Conservation (phyloP, 2,329 filamentous ascomycete species). For the Pseudogymnoascus sp. region DNA sequence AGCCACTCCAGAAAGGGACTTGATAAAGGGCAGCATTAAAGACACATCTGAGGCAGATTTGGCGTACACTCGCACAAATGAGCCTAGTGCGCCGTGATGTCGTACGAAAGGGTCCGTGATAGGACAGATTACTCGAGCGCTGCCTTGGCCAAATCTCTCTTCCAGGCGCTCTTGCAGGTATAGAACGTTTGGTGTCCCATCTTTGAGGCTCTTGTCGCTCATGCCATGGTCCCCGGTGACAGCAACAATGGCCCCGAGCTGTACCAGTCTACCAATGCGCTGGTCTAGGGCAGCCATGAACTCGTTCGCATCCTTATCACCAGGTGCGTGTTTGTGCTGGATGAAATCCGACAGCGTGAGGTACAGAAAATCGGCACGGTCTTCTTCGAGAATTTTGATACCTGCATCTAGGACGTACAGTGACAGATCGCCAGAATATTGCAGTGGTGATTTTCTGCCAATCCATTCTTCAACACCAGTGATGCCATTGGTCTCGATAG, state of each 20-base stretch:
- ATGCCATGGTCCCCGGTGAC: constrained; percentile 39
- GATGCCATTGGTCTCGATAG: constrained; percentile 31
- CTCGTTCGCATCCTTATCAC: constrained; percentile 30
- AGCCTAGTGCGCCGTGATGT: no score
- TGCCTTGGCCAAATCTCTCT: constrained; percentile 25
- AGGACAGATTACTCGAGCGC: constrained; percentile 35
- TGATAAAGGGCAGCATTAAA: no score
- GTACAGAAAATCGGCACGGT: constrained; percentile 35
- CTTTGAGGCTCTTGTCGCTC: constrained; percentile 32
- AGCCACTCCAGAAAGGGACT: no score
- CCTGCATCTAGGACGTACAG: constrained; percentile 38
- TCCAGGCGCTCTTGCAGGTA: constrained; percentile 35
- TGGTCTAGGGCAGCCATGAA: constrained; percentile 33
- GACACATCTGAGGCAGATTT: no score
- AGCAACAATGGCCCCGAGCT: constrained; percentile 32
- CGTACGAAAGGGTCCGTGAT: constrained; percentile 30
- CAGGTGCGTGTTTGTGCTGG: constrained; percentile 37
- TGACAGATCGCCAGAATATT: constrained; percentile 39
- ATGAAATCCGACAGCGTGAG: constrained; percentile 38
- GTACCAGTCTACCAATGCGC: constrained; percentile 28
- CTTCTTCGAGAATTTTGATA: constrained; percentile 34
- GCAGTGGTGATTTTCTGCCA: constrained; percentile 30
- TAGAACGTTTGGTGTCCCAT: constrained; percentile 32
- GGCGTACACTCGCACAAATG: no score
- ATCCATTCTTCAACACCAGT: constrained; percentile 32